Percentiles rank a stretch among this genome's conserved stretches.
Evolutionary conservation across 805 yeast genomes (phyloP).

Genomic region (Candida gorgasii): DNA sequence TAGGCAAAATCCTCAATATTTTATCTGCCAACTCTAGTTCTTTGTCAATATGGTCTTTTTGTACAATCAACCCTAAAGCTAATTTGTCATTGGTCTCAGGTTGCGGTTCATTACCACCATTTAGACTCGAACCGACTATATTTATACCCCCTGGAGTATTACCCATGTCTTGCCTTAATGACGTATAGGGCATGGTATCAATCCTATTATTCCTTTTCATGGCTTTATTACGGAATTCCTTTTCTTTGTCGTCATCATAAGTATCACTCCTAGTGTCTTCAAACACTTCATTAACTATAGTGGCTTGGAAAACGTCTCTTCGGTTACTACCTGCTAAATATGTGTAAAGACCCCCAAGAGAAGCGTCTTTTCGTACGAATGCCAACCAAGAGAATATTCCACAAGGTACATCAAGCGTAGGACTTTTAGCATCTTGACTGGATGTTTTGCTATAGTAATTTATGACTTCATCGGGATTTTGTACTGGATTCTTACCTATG

Average conservation of each 20-base stretch:
- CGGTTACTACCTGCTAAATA: background rate
- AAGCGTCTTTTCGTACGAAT: constrained; percentile 46
- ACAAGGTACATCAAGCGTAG: constrained; percentile 42
- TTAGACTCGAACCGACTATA: constrained; percentile 1
- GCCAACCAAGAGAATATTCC: constrained; percentile 58
- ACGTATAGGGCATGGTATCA: constrained; percentile 23
- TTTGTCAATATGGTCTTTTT: constrained; percentile 32
- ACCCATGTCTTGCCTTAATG: constrained; percentile 2
- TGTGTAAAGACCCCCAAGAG: constrained; percentile 3
- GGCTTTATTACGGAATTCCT: constrained; percentile 24
- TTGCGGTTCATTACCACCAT: background rate
- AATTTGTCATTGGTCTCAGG: constrained; percentile 27
- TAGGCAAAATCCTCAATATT: constrained; percentile 50
- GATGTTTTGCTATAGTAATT: constrained; percentile 44
- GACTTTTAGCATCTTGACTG: constrained; percentile 42
- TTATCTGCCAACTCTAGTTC: constrained; percentile 42
- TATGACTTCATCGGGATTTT: constrained; percentile 32
- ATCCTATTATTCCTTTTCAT: constrained; percentile 25
- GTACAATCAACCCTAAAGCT: constrained; percentile 35
- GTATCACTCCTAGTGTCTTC: background rate
- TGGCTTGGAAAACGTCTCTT: background rate
- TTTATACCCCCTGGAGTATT: background rate
- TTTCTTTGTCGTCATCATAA: constrained; percentile 14
- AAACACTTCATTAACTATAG: background rate
- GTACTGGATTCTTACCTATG: constrained; percentile 26